Evolutionary conservation across 225 moss, liverwort and hornwort species (phyloP).

Genomic region (Bryoerythrophyllum caledonicum): DNA sequence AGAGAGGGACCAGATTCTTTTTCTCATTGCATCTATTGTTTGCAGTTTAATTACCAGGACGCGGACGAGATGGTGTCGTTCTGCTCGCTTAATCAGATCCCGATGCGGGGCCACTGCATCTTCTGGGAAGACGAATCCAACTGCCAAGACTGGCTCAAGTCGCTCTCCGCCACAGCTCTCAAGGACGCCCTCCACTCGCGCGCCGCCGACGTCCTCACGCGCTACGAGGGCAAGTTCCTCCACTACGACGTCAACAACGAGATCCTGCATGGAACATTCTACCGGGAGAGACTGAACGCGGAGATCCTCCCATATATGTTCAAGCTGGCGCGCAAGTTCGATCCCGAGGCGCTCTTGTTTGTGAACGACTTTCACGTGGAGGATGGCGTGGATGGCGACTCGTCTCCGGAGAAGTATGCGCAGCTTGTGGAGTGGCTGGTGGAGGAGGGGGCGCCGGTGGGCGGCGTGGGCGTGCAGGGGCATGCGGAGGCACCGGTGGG

Average conservation of each 20-base stretch:
- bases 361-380: slow-evolving; percentile 91
- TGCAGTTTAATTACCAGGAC: slow-evolving; percentile 63
- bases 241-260: slow-evolving; percentile 98
- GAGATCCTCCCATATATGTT: slow-evolving; percentile 68
- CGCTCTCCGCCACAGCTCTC: slow-evolving; percentile 38
- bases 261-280: slow-evolving; percentile 93
- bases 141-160: slow-evolving; percentile 79
- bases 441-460: slow-evolving; percentile 68
- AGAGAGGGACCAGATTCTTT: neutral
- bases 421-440: slow-evolving; percentile 55
- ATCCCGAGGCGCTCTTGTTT: slow-evolving; percentile 65
- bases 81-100: slow-evolving; percentile 61
- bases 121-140: slow-evolving; percentile 80
- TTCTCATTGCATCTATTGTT: slow-evolving; percentile 5
- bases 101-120: slow-evolving; percentile 86
- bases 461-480: slow-evolving; percentile 90
- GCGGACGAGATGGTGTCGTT: slow-evolving; percentile 77
- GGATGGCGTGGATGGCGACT: slow-evolving; percentile 73
- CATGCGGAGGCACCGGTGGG: slow-evolving; percentile 78
- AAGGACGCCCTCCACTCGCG: slow-evolving; percentile 62
- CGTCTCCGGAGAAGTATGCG: slow-evolving; percentile 65
- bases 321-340: slow-evolving; percentile 60
- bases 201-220: slow-evolving; percentile 55
- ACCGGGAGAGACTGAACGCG: slow-evolving; percentile 50
- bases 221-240: slow-evolving; percentile 70